A percentile compares a stretch with the other conserved stretches of the same genome.
These are phyloP conservation scores for Xylaria arbuscula DNA, from an alignment of 2,329 filamentous ascomycete species.

Conservation along the genomic window DNA sequence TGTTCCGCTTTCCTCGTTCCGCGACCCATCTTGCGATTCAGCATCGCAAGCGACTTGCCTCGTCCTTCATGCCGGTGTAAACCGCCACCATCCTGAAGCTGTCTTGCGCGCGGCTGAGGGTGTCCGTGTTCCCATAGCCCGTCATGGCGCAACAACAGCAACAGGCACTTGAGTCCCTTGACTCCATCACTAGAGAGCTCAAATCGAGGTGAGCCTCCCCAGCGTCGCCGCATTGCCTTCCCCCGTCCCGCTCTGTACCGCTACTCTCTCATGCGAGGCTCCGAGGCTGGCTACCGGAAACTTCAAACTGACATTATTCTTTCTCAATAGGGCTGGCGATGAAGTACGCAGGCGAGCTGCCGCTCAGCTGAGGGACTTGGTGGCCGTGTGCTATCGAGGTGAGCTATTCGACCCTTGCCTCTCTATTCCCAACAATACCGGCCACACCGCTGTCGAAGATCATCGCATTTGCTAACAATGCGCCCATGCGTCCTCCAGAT, in stretches of 20 bases:
- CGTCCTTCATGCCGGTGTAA: slow-evolving; percentile 43
- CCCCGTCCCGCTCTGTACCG: too few species aligned
- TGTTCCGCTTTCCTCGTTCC: background rate
- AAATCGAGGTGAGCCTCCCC: slow-evolving; percentile 61
- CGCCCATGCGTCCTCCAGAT: slow-evolving; percentile 61
- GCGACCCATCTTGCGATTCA: slow-evolving; percentile 38
- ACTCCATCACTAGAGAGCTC: slow-evolving; percentile 65
- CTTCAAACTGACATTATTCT: slow-evolving; percentile 21
- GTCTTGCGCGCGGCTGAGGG: slow-evolving; percentile 47
- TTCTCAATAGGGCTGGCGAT: slow-evolving; percentile 55
- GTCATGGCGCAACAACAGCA: slow-evolving; percentile 60
- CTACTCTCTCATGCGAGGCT: background rate
- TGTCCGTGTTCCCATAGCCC: slow-evolving; percentile 36
- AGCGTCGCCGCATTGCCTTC: background rate
- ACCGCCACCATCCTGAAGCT: slow-evolving; percentile 47
- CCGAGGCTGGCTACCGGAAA: background rate
- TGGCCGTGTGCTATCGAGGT: slow-evolving; percentile 68
- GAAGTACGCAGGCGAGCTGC: slow-evolving; percentile 65
- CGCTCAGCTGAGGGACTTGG: slow-evolving; percentile 65
- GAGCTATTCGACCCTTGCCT: slow-evolving; percentile 34
- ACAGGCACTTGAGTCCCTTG: slow-evolving; percentile 66
- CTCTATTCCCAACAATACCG: background rate
- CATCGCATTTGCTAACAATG: slow-evolving; percentile 30
- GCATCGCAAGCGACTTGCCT: slow-evolving; percentile 40
- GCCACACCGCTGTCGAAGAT: background rate